Percentiles rank a stretch among this genome's conserved stretches.
These are phyloP conservation scores for Fragaria iinumae DNA, from an alignment of 306 rosid genomes.

Conservation along the genomic window DNA sequence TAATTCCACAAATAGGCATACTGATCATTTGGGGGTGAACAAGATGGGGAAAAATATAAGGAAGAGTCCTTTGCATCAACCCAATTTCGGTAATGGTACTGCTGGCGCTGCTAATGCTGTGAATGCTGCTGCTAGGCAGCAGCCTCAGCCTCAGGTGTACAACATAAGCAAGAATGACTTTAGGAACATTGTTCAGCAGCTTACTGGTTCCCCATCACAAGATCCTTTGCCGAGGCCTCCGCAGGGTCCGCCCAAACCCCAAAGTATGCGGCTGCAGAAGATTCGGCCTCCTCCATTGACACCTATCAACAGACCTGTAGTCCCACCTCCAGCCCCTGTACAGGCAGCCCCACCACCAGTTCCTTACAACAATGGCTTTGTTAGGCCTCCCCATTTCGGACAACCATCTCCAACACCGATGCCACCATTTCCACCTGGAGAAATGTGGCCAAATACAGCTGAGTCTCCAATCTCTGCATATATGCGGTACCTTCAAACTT, in stretches of 20 bases:
- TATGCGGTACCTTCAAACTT: slow-evolving; percentile 84
- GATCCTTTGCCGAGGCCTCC: slow-evolving; percentile 77
- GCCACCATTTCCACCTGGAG: slow-evolving; percentile 48
- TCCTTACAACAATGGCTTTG: slow-evolving; percentile 48
- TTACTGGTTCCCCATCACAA: slow-evolving; percentile 91
- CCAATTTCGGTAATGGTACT: slow-evolving; percentile 60
- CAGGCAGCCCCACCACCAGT: slow-evolving; percentile 51
- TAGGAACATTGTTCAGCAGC: slow-evolving; percentile 88
- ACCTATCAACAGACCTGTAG: slow-evolving; percentile 61
- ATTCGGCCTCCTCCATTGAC: slow-evolving; percentile 89
- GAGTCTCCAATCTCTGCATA: slow-evolving; percentile 93
- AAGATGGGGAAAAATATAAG: slow-evolving; percentile 83
- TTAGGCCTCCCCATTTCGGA: slow-evolving; percentile 58
- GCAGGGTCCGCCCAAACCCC: slow-evolving; percentile 71
- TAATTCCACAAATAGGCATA: slow-evolving; percentile 59
- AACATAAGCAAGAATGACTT: slow-evolving; percentile 95
- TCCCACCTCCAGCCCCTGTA: slow-evolving; percentile 45
- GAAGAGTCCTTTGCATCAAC: slow-evolving; percentile 90
- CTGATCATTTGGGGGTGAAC: slow-evolving; percentile 83
- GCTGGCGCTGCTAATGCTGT: slow-evolving; percentile 45
- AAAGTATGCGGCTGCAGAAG: slow-evolving; percentile 77
- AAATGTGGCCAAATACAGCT: slow-evolving; percentile 55
- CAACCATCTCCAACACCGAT: slow-evolving; percentile 53
- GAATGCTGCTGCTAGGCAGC: slow-evolving; percentile 61
- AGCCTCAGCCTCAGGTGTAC: slow-evolving; percentile 96